Evolutionary conservation across 805 yeast genomes (phyloP).

Genomic region (Nakazawaea laoshanensis): DNA sequence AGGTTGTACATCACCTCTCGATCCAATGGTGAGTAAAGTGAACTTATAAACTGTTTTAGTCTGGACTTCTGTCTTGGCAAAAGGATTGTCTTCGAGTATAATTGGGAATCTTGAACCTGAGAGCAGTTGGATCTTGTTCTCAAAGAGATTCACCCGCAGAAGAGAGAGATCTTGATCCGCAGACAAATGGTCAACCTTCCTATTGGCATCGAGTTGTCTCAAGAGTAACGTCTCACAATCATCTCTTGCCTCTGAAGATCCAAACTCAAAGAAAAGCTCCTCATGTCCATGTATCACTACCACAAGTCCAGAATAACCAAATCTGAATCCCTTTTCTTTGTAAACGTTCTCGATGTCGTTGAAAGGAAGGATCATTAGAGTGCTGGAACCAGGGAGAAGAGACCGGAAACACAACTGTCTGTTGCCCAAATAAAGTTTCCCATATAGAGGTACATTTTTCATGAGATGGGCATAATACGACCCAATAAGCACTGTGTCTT

Average conservation of each 20-base stretch:
- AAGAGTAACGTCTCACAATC: slow-evolving; percentile 56
- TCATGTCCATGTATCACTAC: slow-evolving; percentile 67
- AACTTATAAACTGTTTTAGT: slow-evolving; percentile 51
- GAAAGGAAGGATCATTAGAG: slow-evolving; percentile 78
- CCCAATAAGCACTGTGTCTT: slow-evolving; percentile 44
- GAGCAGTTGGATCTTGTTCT: slow-evolving; percentile 51
- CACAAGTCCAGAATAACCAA: slow-evolving; percentile 65
- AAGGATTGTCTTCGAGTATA: slow-evolving; percentile 58
- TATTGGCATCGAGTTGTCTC: slow-evolving; percentile 33
- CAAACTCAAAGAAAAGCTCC: slow-evolving; percentile 70
- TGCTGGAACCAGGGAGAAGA: slow-evolving; percentile 65
- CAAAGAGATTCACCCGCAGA: slow-evolving; percentile 60
- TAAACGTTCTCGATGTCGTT: slow-evolving; percentile 62
- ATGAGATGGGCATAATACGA: slow-evolving; percentile 65
- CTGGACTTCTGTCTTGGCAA: slow-evolving; percentile 36
- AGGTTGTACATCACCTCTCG: slow-evolving; percentile 96
- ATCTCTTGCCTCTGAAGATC: slow-evolving; percentile 54
- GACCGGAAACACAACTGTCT: slow-evolving; percentile 73
- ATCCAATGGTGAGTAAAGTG: slow-evolving; percentile 80
- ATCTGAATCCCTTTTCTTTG: slow-evolving; percentile 59
- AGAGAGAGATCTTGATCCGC: slow-evolving; percentile 24
- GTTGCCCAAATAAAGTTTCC: slow-evolving; percentile 69
- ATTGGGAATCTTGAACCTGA: slow-evolving; percentile 63
- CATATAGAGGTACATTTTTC: slow-evolving; percentile 71
- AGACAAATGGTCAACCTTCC: background rate